Conservation (phyloP, 108 stramenopile genomes). For the Nitzschia sp. region DNA sequence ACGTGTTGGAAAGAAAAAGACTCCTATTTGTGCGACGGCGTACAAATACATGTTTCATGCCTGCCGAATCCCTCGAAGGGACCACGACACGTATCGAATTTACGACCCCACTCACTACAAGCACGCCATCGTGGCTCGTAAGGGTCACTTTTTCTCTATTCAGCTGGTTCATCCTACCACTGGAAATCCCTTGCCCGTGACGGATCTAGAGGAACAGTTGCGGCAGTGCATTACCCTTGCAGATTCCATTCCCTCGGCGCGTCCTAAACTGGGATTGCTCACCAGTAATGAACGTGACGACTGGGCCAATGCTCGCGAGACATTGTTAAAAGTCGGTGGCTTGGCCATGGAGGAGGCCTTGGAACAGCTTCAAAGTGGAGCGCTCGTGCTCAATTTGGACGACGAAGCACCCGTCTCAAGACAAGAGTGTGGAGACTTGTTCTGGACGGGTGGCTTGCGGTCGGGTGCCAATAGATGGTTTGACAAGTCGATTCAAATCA, state of each 20-base stretch:
- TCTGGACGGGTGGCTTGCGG: conserved; percentile 16
- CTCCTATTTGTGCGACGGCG: conserved; percentile 43
- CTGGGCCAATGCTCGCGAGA: conserved; percentile 52
- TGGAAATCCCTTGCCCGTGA: conserved; percentile 42
- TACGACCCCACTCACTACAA: conserved; percentile 52
- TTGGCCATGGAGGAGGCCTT: conserved; percentile 31
- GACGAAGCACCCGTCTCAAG: conserved; percentile 33
- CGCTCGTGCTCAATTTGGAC: conserved; percentile 45
- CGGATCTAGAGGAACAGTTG: conserved; percentile 45
- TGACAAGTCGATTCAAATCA: conserved; percentile 71
- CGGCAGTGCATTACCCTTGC: conserved; percentile 45
- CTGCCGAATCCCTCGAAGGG: conserved; percentile 53
- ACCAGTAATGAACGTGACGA: conserved; percentile 48
- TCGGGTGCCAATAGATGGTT: conserved; percentile 55
- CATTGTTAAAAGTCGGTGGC: conserved; percentile 27
- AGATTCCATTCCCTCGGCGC: conserved; percentile 16
- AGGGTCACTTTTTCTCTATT: conserved; percentile 64
- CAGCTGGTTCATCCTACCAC: conserved; percentile 36
- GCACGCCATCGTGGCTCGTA: conserved; percentile 58
- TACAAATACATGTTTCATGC: conserved; percentile 80
- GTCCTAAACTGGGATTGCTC: conserved; percentile 42
- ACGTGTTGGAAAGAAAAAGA: conserved; percentile 33
- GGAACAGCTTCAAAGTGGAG: conserved; percentile 42
- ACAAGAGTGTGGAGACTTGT: conserved; percentile 21
- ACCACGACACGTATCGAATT: conserved; percentile 52